Evolutionary conservation across 352 stramenopile species (phyloP).

Genomic region (Albugo laibachii): DNA sequence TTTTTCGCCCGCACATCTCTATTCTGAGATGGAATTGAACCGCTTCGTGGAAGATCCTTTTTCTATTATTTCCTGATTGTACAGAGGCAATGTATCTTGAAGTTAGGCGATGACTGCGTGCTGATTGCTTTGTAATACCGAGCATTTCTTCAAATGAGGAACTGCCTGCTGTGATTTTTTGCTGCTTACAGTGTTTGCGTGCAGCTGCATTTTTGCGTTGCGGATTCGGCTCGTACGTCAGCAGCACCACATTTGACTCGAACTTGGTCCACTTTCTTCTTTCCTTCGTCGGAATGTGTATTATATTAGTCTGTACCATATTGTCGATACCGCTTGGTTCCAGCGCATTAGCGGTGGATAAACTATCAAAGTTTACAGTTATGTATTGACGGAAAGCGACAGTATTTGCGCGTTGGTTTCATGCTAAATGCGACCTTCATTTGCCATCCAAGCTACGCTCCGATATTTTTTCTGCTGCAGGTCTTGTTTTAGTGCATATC

Average conservation of each 20-base stretch:
- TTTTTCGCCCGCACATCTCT: neutral
- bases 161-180: slow-evolving; percentile 76
- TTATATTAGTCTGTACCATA: slow-evolving; percentile 5
- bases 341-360: too few relatives aligned
- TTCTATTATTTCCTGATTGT: slow-evolving; percentile 63
- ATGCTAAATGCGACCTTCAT: too few relatives aligned
- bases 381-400: too few relatives aligned
- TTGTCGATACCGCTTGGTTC: too few relatives aligned
- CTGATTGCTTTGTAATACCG: slow-evolving; percentile 56
- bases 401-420: too few relatives aligned
- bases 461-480: too few relatives aligned
- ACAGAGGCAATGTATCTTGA: slow-evolving; percentile 54
- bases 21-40: slow-evolving; percentile 8
- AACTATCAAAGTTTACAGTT: too few relatives aligned
- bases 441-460: too few relatives aligned
- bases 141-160: slow-evolving; percentile 63
- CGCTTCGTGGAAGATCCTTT: slow-evolving; percentile 47
- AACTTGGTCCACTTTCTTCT: slow-evolving; percentile 57
- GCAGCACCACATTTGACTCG: slow-evolving; percentile 57
- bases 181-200: slow-evolving; percentile 74
- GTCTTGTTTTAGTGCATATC: too few relatives aligned
- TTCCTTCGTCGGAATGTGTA: slow-evolving; percentile 1
- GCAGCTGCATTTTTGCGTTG: slow-evolving; percentile 49
- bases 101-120: slow-evolving; percentile 62
- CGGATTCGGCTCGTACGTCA: slow-evolving; percentile 62